Conservation (phyloP, 176 grass and related monocot species). For the Aegilops speltoides region DNA sequence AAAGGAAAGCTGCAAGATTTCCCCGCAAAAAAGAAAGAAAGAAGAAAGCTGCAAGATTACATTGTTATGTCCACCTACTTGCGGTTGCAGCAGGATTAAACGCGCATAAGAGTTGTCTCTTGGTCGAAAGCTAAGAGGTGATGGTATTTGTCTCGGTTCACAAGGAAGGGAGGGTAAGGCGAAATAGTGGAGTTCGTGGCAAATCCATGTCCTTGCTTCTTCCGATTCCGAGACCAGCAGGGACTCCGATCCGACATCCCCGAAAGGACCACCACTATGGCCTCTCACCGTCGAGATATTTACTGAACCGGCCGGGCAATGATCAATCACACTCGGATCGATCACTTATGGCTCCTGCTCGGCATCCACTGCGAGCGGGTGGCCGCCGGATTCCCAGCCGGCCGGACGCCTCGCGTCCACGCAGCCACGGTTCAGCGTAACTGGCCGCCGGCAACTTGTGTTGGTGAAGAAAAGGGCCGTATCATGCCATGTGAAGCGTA, state of each 20-base stretch:
- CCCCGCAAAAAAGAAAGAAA: too few species aligned
- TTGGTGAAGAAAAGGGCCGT: not conserved
- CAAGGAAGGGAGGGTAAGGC: not conserved
- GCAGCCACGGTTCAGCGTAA: conserved; percentile 6
- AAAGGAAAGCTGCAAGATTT: too few species aligned
- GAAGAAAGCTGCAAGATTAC: too few species aligned
- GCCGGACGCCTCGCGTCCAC: not conserved
- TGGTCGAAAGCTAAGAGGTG: not conserved
- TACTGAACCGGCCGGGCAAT: not conserved
- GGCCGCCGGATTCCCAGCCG: not conserved
- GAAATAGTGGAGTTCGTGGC: not conserved
- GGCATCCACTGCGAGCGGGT: not conserved
- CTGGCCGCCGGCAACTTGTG: not conserved
- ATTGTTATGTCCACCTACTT: too few species aligned
- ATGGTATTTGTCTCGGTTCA: not conserved
- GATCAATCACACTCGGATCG: not conserved
- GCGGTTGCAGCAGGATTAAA: too few species aligned
- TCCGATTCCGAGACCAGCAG: not conserved
- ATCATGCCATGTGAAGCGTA: not conserved
- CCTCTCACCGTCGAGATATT: not conserved
- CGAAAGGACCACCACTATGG: not conserved
- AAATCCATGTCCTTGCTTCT: not conserved
- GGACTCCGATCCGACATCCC: not conserved
- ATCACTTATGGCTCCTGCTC: not conserved
- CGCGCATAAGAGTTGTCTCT: not conserved